Evolutionary conservation across 2,329 filamentous ascomycete species (phyloP).

Genomic region (Venturia nashicola): DNA sequence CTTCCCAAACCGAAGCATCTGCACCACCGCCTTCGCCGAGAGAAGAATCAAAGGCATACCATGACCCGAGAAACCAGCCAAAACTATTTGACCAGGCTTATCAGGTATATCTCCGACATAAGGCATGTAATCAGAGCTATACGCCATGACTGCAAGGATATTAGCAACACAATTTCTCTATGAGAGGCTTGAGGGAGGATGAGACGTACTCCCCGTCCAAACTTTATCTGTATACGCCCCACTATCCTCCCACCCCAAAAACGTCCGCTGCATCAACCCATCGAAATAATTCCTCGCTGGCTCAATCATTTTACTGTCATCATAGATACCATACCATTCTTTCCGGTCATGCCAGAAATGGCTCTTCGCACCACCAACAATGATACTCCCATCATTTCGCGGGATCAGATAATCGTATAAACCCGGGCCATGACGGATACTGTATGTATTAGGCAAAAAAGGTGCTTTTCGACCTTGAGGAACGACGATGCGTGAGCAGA

Average conservation of each 20-base stretch:
- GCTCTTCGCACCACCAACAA: constrained; percentile 57
- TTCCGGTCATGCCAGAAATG: constrained; percentile 29
- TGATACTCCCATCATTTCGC: constrained; percentile 45
- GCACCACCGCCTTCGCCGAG: constrained; percentile 50
- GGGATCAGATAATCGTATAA: constrained; percentile 61
- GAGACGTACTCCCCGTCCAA: constrained; percentile 75
- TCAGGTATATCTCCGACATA: constrained; percentile 61
- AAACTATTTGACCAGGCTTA: constrained; percentile 47
- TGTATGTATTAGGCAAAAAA: constrained; percentile 45
- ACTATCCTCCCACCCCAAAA: constrained; percentile 34
- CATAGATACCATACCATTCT: constrained; percentile 43
- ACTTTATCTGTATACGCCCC: constrained; percentile 36
- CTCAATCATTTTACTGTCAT: constrained; percentile 46
- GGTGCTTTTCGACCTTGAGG: constrained; percentile 48
- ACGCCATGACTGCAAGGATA: constrained; percentile 52
- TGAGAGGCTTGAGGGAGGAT: background rate
- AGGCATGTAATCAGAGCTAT: constrained; percentile 52
- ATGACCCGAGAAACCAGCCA: constrained; percentile 55
- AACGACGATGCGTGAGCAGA: constrained; percentile 42
- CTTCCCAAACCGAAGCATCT: constrained; percentile 40
- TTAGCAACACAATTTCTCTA: background rate
- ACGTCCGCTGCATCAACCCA: constrained; percentile 28
- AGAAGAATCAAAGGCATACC: constrained; percentile 66
- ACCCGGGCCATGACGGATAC: constrained; percentile 37
- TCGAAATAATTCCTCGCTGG: constrained; percentile 45